A percentile compares a stretch with the other conserved stretches of the same genome.
phyloP scores from a whole-genome alignment of 148 eudicot species.

The Rhododendron williamsianum region DNA sequence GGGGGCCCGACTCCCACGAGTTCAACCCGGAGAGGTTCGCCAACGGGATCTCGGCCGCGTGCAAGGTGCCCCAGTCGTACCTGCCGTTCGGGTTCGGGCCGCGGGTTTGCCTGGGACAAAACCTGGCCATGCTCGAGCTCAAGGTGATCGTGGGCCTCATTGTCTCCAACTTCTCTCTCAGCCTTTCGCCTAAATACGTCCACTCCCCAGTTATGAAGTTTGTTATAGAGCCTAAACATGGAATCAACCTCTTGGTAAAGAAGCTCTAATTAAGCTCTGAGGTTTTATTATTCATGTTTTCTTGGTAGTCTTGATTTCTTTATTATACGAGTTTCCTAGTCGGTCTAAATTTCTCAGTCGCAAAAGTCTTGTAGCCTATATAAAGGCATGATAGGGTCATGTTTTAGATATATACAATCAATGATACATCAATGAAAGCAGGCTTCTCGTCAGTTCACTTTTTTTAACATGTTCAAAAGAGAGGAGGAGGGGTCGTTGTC shows the following conservation, averaged over 20 bases:
- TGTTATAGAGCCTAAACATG: slow-evolving; percentile 11
- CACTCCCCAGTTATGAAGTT: slow-evolving; percentile 8
- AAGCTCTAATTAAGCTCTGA: background rate
- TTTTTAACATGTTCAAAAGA: too few species aligned
- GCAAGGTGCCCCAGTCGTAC: slow-evolving; percentile 15
- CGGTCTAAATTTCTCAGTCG: too few species aligned
- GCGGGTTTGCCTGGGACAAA: slow-evolving; percentile 11
- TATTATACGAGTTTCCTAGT: too few species aligned
- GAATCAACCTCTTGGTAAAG: slow-evolving; percentile 8
- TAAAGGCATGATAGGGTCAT: too few species aligned
- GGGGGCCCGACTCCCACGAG: slow-evolving; percentile 12
- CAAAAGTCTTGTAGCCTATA: too few species aligned
- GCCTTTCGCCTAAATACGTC: slow-evolving; percentile 7
- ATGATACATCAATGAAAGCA: too few species aligned
- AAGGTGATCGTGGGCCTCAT: slow-evolving; percentile 2
- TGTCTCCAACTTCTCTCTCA: slow-evolving; percentile 8
- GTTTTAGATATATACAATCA: too few species aligned
- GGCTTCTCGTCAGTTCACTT: too few species aligned
- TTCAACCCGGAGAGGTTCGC: slow-evolving; percentile 17
- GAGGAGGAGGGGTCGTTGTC: background rate
- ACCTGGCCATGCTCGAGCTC: slow-evolving; percentile 14
- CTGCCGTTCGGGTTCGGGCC: slow-evolving; percentile 18
- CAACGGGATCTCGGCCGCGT: slow-evolving; percentile 10
- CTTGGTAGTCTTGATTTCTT: too few species aligned
- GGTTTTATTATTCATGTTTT: too few species aligned